Evolutionary conservation across 192 early-diverging fungal species (phyloP).

Genomic region (Mortierella hygrophila): DNA sequence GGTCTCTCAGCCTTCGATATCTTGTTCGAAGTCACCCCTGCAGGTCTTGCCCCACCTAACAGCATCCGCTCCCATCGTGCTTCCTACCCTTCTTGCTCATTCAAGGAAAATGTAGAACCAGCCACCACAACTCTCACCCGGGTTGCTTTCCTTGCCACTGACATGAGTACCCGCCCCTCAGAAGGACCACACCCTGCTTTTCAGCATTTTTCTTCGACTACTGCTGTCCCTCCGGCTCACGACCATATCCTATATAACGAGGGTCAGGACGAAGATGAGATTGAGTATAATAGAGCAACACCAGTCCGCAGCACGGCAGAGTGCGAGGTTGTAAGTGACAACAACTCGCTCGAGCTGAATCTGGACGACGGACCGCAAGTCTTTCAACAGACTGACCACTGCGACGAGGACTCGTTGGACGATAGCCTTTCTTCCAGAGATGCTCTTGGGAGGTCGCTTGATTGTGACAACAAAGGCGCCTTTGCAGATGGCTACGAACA

Average conservation of each 20-base stretch:
- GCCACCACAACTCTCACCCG: not conserved
- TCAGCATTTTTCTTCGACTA: not conserved
- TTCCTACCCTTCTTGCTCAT: not conserved
- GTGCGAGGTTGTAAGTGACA: not conserved
- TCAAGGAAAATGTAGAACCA: not conserved
- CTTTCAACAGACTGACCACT: not conserved
- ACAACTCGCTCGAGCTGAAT: not conserved
- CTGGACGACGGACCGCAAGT: not conserved
- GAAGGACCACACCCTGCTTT: not conserved
- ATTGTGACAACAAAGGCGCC: not conserved
- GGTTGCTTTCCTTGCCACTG: not conserved
- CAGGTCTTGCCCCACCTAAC: no score
- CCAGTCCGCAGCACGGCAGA: not conserved
- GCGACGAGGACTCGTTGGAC: not conserved
- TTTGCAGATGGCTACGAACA: not conserved
- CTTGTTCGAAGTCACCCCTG: not conserved
- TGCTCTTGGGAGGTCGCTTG: not conserved
- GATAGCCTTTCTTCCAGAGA: not conserved
- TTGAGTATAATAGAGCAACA: not conserved
- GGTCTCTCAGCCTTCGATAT: constrained; percentile 25
- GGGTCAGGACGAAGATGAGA: not conserved
- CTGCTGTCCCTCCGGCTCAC: not conserved
- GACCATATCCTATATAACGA: not conserved
- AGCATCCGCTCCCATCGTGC: not conserved
- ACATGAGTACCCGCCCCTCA: not conserved